A percentile compares a stretch with the other conserved stretches of the same genome.
Conservation (phyloP, 176 grass and related monocot species). For the Aegilops tauschii region DNA sequence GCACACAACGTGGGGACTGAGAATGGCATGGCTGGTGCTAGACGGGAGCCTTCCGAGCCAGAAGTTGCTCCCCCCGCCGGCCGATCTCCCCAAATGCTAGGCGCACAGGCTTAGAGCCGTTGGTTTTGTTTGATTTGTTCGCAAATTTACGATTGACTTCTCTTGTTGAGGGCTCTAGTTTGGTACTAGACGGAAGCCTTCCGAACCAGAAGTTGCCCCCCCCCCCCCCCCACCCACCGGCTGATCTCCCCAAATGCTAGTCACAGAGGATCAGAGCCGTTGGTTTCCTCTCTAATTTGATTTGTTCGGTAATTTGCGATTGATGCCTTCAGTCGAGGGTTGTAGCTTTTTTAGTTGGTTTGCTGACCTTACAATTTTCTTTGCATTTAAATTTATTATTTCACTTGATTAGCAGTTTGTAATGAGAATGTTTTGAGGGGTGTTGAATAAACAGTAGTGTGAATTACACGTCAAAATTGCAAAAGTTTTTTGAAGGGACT, state of each 20-base stretch:
- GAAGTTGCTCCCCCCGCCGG: slow-evolving; percentile 47
- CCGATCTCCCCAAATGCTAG: slow-evolving; percentile 48
- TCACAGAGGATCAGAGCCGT: not conserved
- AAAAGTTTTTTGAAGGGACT: no score
- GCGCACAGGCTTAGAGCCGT: not conserved
- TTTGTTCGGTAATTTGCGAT: slow-evolving; percentile 25
- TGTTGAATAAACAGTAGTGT: no score
- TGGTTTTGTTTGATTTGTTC: not conserved
- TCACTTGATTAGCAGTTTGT: no score
- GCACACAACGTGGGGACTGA: slow-evolving; percentile 53
- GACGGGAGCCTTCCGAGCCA: slow-evolving; percentile 40
- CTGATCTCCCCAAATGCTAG: no score
- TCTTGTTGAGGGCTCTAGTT: no score
- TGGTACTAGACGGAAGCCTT: no score
- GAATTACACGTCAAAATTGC: no score
- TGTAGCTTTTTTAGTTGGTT: not conserved
- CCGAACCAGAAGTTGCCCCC: no score
- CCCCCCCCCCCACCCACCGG: no score
- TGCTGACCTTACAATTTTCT: no score
- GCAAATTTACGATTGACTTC: slow-evolving; percentile 26
- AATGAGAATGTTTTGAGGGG: no score
- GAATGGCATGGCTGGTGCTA: slow-evolving; percentile 50
- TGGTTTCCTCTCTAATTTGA: not conserved
- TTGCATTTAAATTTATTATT: no score
- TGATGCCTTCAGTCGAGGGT: not conserved